A percentile compares a stretch with the other conserved stretches of the same genome.
These are phyloP conservation scores for Ustanciosporium gigantosporum DNA, from an alignment of 1,284 basidiomycete species.

Conservation along the genomic window DNA sequence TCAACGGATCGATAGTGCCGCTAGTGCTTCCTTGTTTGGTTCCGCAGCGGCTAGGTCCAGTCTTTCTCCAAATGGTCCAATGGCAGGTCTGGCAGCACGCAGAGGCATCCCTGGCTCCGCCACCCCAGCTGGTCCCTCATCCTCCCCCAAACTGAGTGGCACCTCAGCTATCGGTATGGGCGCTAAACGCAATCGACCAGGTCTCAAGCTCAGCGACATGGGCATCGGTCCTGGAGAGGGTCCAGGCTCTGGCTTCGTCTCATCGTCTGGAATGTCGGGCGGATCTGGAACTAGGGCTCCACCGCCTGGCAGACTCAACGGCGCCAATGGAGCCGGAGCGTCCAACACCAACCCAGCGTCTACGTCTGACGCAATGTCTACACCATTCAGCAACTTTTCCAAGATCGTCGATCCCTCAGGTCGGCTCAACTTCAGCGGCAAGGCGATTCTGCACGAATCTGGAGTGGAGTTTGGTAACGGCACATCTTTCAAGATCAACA, in stretches of 20 bases:
- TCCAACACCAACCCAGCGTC: neutral
- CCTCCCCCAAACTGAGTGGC: conserved; percentile 6
- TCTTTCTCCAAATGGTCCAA: neutral
- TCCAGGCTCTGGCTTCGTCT: neutral
- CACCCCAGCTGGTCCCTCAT: conserved; percentile 67
- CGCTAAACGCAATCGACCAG: conserved; percentile 30
- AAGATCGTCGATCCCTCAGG: conserved; percentile 97
- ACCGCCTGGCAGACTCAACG: conserved; percentile 60
- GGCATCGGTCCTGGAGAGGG: conserved; percentile 17
- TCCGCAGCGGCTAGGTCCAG: conserved; percentile 12
- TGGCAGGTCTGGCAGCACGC: conserved; percentile 24
- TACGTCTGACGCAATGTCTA: conserved; percentile 64
- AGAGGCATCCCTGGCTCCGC: conserved; percentile 64
- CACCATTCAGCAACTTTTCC: conserved; percentile 88
- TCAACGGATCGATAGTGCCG: conserved; percentile 46
- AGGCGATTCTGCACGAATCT: conserved; percentile 86
- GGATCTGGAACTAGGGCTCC: conserved; percentile 67
- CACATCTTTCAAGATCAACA: conserved; percentile 90
- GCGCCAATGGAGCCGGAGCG: neutral
- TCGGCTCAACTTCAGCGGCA: conserved; percentile 86
- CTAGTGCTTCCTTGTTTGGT: conserved; percentile 40
- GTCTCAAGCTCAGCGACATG: conserved; percentile 53
- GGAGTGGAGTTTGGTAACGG: conserved; percentile 96
- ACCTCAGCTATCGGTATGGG: conserved; percentile 20
- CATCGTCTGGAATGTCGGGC: conserved; percentile 63